Percentiles rank a stretch among this genome's conserved stretches.
These are phyloP conservation scores for Starmerella davenportii DNA, from an alignment of 805 yeast genomes.

Conservation along the genomic window DNA sequence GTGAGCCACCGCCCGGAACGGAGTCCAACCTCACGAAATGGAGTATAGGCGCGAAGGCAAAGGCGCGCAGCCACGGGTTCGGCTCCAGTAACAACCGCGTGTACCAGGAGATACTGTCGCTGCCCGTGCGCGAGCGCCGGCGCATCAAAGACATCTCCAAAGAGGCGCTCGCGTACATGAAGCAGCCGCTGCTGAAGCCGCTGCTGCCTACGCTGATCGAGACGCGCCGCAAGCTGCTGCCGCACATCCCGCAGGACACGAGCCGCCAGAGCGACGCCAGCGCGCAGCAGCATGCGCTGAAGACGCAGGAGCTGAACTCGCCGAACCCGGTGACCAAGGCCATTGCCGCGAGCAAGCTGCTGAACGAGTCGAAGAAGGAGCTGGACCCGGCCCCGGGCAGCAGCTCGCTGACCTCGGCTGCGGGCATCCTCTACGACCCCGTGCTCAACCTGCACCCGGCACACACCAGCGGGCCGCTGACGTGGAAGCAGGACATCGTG, in stretches of 20 bases:
- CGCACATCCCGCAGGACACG: slow-evolving; percentile 50
- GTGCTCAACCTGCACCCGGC: slow-evolving; percentile 18
- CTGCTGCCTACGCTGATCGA: slow-evolving; percentile 21
- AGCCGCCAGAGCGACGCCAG: not conserved
- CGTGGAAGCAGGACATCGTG: slow-evolving; percentile 85
- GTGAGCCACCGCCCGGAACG: slow-evolving; percentile 51
- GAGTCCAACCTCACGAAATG: slow-evolving; percentile 25
- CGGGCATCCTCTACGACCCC: slow-evolving; percentile 8
- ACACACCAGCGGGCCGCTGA: slow-evolving; percentile 21
- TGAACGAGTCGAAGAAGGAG: not conserved
- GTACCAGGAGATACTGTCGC: slow-evolving; percentile 69
- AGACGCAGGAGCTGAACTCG: not conserved
- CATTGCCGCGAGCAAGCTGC: not conserved
- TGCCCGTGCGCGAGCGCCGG: slow-evolving; percentile 69
- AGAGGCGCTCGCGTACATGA: slow-evolving; percentile 36
- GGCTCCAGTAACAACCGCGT: slow-evolving; percentile 50
- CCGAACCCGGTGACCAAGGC: not conserved
- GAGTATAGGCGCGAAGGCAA: slow-evolving; percentile 22
- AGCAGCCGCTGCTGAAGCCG: slow-evolving; percentile 33
- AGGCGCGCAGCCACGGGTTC: slow-evolving; percentile 30
- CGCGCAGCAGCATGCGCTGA: not conserved
- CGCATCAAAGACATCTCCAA: slow-evolving; percentile 67
- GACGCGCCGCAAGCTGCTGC: slow-evolving; percentile 39
- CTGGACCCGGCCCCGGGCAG: not conserved
- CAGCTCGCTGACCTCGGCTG: slow-evolving; percentile 2